A percentile compares a stretch with the other conserved stretches of the same genome.
These are phyloP conservation scores for Pelargonium hybrid DNA, from an alignment of 441 rosid genomes.

Conservation along the genomic window DNA sequence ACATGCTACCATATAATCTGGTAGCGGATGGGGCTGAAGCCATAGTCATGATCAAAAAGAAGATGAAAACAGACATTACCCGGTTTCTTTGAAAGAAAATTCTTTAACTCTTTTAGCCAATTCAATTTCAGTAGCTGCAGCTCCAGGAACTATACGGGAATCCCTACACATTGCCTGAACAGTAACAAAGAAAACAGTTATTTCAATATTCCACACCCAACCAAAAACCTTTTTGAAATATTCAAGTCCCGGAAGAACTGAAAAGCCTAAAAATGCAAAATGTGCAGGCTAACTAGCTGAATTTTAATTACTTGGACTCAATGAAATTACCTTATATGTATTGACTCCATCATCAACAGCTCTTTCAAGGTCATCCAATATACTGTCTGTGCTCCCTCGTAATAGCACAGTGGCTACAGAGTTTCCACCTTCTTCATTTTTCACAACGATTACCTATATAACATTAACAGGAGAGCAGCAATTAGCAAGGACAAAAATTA, in stretches of 20 bases:
- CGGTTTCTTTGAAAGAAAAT: constrained; percentile 83
- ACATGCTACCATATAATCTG: not conserved
- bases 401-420: constrained; percentile 80
- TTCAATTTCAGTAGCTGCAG: constrained; percentile 98
- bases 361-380: constrained; percentile 97
- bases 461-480: constrained; percentile 10
- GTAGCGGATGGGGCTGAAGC: not conserved
- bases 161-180: constrained; percentile 96
- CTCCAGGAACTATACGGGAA: constrained; percentile 88
- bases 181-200: not conserved
- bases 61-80: constrained; percentile 33
- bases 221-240: not conserved
- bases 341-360: constrained; percentile 99
- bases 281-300: not conserved
- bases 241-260: not conserved
- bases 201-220: not conserved
- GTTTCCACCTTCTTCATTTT: constrained; percentile 92
- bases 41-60: not conserved
- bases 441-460: constrained; percentile 68
- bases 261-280: not conserved
- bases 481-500: not conserved
- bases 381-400: constrained; percentile 96
- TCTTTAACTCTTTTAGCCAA: constrained; percentile 92
- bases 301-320: not conserved
- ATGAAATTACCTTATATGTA: constrained; percentile 71